Conservation (phyloP, 768 basidiomycete species). For the Rhodotorula babjevae region DNA sequence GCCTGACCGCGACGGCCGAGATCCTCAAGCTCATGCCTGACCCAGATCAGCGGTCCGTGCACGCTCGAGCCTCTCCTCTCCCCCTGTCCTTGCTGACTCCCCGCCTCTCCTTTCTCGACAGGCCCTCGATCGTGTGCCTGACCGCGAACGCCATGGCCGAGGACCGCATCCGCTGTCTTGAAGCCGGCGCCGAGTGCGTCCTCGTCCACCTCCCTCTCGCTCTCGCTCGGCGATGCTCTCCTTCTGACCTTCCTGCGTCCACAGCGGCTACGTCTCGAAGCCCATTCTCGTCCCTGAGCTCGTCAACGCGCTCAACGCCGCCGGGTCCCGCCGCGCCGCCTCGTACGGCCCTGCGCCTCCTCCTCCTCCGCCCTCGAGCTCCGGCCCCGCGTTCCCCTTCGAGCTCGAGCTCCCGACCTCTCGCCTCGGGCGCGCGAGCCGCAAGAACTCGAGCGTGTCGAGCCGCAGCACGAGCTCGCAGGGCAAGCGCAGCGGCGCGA, state of each 20-base stretch:
- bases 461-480: neutral
- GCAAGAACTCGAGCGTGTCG: constrained; percentile 9
- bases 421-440: constrained; percentile 8
- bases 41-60: neutral
- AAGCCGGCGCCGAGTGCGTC: constrained; percentile 28
- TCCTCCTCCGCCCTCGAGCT: neutral
- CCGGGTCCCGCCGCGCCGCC: neutral
- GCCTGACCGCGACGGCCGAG: constrained; percentile 13
- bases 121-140: constrained; percentile 28
- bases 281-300: constrained; percentile 32
- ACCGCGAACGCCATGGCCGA: constrained; percentile 38
- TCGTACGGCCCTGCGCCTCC: neutral
- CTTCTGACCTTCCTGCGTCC: neutral
- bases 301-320: constrained; percentile 17
- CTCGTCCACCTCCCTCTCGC: neutral
- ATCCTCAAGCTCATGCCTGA: constrained; percentile 29
- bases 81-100: neutral
- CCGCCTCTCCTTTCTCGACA: neutral
- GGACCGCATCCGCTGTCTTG: constrained; percentile 25
- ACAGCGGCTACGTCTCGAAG: constrained; percentile 20
- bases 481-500: neutral
- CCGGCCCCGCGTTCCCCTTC: constrained; percentile 2
- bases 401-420: constrained; percentile 21
- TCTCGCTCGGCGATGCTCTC: fast-evolving
- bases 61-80: neutral